Conservation (phyloP, 164 flowering plant genomes). For the Tetrastigma voinierianum region DNA sequence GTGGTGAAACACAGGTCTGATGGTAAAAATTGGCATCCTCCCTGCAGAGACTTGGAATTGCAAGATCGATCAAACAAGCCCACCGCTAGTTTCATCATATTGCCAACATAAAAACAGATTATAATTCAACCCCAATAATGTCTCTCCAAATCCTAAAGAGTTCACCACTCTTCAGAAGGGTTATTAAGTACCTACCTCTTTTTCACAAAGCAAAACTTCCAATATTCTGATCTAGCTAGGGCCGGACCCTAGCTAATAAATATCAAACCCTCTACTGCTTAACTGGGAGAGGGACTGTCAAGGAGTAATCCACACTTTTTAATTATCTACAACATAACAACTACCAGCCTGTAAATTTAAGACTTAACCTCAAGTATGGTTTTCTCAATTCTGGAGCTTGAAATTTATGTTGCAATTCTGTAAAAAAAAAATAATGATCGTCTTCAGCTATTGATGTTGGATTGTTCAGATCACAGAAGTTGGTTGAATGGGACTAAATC, state of each 20-base stretch:
- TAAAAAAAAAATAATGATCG: too few relatives aligned
- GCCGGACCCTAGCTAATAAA: constrained; percentile 64
- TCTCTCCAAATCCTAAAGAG: constrained; percentile 52
- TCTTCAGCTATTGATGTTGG: too few relatives aligned
- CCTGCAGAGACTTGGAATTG: constrained; percentile 32
- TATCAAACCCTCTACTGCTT: constrained; percentile 52
- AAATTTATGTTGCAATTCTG: too few relatives aligned
- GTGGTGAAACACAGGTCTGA: constrained; percentile 45
- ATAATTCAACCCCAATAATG: constrained; percentile 38
- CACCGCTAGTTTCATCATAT: constrained; percentile 61
- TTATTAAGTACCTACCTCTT: constrained; percentile 36
- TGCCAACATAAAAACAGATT: constrained; percentile 63
- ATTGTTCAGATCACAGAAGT: too few relatives aligned
- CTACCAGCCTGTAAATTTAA: too few relatives aligned
- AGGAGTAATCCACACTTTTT: constrained; percentile 11
- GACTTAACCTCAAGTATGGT: too few relatives aligned
- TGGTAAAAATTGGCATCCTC: constrained; percentile 61
- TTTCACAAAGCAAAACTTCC: constrained; percentile 43
- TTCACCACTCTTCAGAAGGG: constrained; percentile 48
- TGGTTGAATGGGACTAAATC: too few relatives aligned
- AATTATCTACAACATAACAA: too few relatives aligned
- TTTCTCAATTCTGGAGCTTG: too few relatives aligned
- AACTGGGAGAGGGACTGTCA: constrained; percentile 42
- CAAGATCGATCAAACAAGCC: constrained; percentile 61
- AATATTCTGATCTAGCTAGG: constrained; percentile 51